Conservation (phyloP, 148 eudicot genomes). For the Chenopodium berlandieri region DNA sequence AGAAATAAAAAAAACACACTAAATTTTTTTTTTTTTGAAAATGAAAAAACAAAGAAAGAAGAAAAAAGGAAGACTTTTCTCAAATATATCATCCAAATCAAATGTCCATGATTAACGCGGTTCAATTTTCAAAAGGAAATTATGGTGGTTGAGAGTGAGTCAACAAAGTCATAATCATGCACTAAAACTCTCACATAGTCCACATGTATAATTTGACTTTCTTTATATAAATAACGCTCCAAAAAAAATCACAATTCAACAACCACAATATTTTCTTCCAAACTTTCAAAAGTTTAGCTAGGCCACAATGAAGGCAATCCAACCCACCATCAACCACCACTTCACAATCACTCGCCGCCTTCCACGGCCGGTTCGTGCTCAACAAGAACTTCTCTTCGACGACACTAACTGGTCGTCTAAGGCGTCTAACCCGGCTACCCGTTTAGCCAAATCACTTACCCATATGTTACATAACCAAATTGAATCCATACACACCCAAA, state of each 20-base stretch:
- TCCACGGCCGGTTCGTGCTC: background rate
- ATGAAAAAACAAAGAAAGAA: no score
- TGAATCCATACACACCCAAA: constrained; percentile 31
- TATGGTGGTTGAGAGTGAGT: background rate
- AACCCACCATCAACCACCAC: constrained; percentile 24
- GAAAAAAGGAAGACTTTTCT: background rate
- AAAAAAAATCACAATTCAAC: no score
- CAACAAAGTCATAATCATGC: background rate
- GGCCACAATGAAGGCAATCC: constrained; percentile 23
- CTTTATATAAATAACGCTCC: background rate
- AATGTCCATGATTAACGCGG: background rate
- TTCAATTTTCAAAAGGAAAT: background rate
- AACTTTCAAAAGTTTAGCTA: background rate
- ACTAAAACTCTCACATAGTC: background rate
- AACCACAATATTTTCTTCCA: background rate
- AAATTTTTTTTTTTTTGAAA: no score
- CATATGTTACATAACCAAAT: constrained; percentile 28
- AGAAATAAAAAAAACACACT: no score
- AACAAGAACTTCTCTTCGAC: background rate
- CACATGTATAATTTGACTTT: background rate
- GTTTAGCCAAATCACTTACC: constrained; percentile 32
- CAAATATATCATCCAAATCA: background rate
- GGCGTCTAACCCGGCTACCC: constrained; percentile 31
- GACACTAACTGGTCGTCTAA: constrained; percentile 8
- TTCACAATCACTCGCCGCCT: constrained; percentile 1